These are phyloP conservation scores for Aechmea fasciata DNA, from an alignment of 176 grass and related monocot genomes.

Conservation along the genomic window DNA sequence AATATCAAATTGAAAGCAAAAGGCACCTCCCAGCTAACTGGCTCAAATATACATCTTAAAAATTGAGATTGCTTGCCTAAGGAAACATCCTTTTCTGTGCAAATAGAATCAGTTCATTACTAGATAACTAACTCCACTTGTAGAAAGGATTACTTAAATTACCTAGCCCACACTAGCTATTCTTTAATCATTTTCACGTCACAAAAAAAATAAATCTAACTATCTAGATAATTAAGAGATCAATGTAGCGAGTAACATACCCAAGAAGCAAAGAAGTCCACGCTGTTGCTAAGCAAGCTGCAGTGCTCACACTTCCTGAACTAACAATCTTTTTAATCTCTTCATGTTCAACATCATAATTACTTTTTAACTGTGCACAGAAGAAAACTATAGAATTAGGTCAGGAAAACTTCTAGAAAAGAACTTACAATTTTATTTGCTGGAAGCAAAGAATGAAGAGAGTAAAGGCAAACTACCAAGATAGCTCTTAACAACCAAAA, in stretches of 20 bases:
- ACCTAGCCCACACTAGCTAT: not conserved
- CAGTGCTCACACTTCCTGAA: conserved; percentile 45
- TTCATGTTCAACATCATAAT: conserved; percentile 46
- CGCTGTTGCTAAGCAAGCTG: conserved; percentile 64
- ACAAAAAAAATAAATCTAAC: not conserved
- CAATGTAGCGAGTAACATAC: conserved; percentile 29
- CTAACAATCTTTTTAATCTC: conserved; percentile 88
- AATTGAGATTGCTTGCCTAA: too few species aligned
- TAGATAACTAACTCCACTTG: too few species aligned
- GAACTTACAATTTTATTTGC: too few species aligned
- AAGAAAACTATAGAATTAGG: not conserved
- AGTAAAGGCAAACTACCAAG: too few species aligned
- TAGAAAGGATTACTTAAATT: not conserved
- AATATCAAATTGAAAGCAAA: too few species aligned
- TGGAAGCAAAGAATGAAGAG: too few species aligned
- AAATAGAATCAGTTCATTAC: too few species aligned
- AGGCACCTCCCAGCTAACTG: too few species aligned
- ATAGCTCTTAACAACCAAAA: too few species aligned
- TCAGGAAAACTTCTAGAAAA: not conserved
- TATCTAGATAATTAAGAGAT: not conserved
- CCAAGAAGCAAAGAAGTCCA: conserved; percentile 56
- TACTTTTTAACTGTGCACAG: conserved; percentile 57
- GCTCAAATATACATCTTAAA: too few species aligned
- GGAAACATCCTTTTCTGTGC: too few species aligned
- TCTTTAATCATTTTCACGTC: not conserved